A percentile compares a stretch with the other conserved stretches of the same genome.
Conservation (phyloP, 768 basidiomycete species). For the Rhodotorula toruloides region DNA sequence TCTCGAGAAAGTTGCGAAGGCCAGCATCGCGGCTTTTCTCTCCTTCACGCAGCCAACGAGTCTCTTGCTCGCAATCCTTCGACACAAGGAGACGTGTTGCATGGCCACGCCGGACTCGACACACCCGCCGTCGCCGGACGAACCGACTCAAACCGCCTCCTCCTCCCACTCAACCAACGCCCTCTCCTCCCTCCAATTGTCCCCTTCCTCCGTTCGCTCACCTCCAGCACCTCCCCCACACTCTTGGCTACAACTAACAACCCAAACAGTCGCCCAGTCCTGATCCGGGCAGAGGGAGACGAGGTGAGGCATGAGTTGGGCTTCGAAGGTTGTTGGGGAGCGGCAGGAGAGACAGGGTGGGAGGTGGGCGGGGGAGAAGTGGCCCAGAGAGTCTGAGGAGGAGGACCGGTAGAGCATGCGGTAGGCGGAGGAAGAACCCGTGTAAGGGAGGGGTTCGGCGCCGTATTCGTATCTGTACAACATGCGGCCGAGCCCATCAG, state of each 20-base stretch:
- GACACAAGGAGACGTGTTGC: not conserved
- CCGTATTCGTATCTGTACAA: slow-evolving; percentile 72
- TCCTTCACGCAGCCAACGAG: too few species aligned
- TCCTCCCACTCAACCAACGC: slow-evolving; percentile 71
- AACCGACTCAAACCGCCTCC: slow-evolving; percentile 39
- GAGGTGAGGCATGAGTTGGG: slow-evolving; percentile 89
- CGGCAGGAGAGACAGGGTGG: slow-evolving; percentile 66
- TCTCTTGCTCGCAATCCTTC: too few species aligned
- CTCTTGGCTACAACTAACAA: slow-evolving; percentile 80
- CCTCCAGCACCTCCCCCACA: slow-evolving; percentile 53
- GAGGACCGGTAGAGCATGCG: slow-evolving; percentile 58
- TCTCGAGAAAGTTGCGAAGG: too few species aligned
- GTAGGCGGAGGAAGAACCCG: slow-evolving; percentile 64
- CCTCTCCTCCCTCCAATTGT: slow-evolving; percentile 66
- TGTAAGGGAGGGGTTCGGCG: slow-evolving; percentile 76
- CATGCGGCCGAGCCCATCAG: too few species aligned
- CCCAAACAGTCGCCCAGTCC: slow-evolving; percentile 80
- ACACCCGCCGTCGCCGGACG: not conserved
- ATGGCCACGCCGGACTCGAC: too few species aligned
- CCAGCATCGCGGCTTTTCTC: too few species aligned
- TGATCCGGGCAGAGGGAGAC: slow-evolving; percentile 61
- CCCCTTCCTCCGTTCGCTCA: slow-evolving; percentile 44
- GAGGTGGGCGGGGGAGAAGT: slow-evolving; percentile 57
- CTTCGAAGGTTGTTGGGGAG: slow-evolving; percentile 72
- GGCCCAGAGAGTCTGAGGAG: slow-evolving; percentile 44